A percentile compares a stretch with the other conserved stretches of the same genome.
phyloP scores from a whole-genome alignment of 352 stramenopile genomes.

The Phytophthora lateralis region DNA sequence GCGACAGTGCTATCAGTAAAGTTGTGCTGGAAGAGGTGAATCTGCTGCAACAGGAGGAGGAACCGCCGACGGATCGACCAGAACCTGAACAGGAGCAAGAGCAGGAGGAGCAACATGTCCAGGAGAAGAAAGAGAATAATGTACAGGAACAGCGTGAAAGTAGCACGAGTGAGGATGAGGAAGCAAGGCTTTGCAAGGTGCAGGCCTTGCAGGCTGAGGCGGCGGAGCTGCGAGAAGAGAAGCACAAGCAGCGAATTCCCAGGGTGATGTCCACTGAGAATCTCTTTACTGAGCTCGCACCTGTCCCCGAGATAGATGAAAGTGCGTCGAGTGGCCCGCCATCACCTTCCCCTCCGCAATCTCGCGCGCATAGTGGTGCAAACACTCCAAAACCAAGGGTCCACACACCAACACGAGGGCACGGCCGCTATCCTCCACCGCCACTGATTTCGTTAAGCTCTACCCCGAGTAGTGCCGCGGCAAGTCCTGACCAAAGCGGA shows the following conservation, averaged over 20 bases:
- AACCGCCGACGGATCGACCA: constrained; percentile 21
- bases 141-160: constrained; percentile 12
- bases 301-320: constrained; percentile 60
- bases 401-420: constrained; percentile 16
- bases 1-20: constrained; percentile 5
- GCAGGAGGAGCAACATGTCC: constrained; percentile 18
- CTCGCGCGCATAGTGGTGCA: constrained; percentile 27
- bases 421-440: constrained; percentile 23
- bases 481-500: constrained; percentile 24
- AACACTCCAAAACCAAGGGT: constrained; percentile 27
- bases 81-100: constrained; percentile 38
- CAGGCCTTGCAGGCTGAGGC: constrained; percentile 18
- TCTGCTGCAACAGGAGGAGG: neutral
- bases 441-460: constrained; percentile 32
- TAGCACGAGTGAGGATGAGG: constrained; percentile 13
- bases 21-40: constrained; percentile 17
- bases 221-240: constrained; percentile 26
- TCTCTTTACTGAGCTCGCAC: constrained; percentile 48
- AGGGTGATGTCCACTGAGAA: constrained; percentile 30
- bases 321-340: constrained; percentile 38
- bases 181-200: constrained; percentile 24
- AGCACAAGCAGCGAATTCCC: constrained; percentile 30
- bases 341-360: constrained; percentile 32
- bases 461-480: constrained; percentile 31
- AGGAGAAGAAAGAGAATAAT: constrained; percentile 6